Evolutionary conservation across 768 basidiomycete species (phyloP).

Genomic region (Boletus rubroflammeus): DNA sequence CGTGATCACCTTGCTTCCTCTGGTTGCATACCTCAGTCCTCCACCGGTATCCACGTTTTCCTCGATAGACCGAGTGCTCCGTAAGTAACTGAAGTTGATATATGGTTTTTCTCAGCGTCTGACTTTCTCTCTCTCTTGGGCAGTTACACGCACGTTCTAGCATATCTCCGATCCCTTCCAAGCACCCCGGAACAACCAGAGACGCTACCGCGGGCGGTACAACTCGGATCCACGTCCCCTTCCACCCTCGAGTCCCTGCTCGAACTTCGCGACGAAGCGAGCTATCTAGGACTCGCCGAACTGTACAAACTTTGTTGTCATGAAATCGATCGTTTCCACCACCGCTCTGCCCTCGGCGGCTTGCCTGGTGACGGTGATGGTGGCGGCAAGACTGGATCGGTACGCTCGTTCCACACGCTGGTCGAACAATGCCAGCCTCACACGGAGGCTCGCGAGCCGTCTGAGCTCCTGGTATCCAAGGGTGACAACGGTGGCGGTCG

Average conservation of each 20-base stretch:
- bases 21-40: slow-evolving; percentile 46
- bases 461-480: slow-evolving; percentile 7
- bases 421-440: slow-evolving; percentile 47
- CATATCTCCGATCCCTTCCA: slow-evolving; percentile 63
- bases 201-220: slow-evolving; percentile 57
- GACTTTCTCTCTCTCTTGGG: background rate
- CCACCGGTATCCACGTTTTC: slow-evolving; percentile 63
- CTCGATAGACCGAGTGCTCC: slow-evolving; percentile 76
- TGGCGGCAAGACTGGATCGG: slow-evolving; percentile 47
- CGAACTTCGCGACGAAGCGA: slow-evolving; percentile 77
- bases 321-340: slow-evolving; percentile 56
- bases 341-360: slow-evolving; percentile 34
- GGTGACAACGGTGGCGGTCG: background rate
- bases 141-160: slow-evolving; percentile 69
- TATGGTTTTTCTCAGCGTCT: background rate
- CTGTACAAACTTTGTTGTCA: slow-evolving; percentile 63
- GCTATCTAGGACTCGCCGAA: slow-evolving; percentile 64
- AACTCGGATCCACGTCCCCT: slow-evolving; percentile 42
- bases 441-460: slow-evolving; percentile 7
- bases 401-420: slow-evolving; percentile 59
- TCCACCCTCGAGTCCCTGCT: slow-evolving; percentile 62
- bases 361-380: background rate
- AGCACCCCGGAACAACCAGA: slow-evolving; percentile 45
- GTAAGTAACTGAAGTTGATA: slow-evolving; percentile 43
- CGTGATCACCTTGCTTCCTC: slow-evolving; percentile 61